Percentiles rank a stretch among this genome's conserved stretches.
phyloP scores from a whole-genome alignment of 192 early-diverging fungal genomes.

The Backusella luteola region DNA sequence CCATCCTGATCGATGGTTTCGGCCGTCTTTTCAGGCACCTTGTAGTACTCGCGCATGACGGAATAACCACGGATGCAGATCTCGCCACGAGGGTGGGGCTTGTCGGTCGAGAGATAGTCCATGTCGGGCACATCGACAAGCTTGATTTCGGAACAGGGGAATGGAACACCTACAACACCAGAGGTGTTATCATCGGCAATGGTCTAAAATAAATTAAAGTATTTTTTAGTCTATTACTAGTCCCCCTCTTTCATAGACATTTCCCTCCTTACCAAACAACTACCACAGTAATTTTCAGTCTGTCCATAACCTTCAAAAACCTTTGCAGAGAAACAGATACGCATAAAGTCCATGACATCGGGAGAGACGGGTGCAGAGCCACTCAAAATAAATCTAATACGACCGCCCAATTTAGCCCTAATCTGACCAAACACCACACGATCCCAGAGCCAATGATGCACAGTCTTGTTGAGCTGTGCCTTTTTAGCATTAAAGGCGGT shows the following conservation, averaged over 20 bases:
- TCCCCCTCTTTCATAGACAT: too few relatives aligned
- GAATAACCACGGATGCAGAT: conserved; percentile 78
- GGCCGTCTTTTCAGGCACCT: conserved; percentile 74
- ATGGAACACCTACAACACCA: conserved; percentile 79
- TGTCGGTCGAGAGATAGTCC: conserved; percentile 80
- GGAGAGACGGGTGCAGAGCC: conserved; percentile 85
- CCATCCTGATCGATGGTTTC: conserved; percentile 82
- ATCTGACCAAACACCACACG: conserved; percentile 65
- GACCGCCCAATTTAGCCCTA: conserved; percentile 71
- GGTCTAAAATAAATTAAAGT: conserved; percentile 17
- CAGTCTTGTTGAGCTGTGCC: conserved; percentile 44
- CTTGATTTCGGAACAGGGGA: conserved; percentile 79
- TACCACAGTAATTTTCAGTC: conserved; percentile 72
- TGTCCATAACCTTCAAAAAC: conserved; percentile 91
- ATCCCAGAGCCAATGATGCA: conserved; percentile 77
- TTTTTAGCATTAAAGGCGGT: conserved; percentile 60
- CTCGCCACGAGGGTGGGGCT: conserved; percentile 87
- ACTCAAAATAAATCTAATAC: conserved; percentile 71
- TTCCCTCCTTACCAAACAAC: conserved; percentile 29
- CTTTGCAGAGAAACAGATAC: conserved; percentile 76
- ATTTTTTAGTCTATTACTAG: background rate
- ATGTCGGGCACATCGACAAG: conserved; percentile 87
- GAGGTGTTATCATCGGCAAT: conserved; percentile 38
- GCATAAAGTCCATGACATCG: conserved; percentile 85
- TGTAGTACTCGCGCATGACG: conserved; percentile 84